These are phyloP conservation scores for Herpotrichia juniperi DNA, from an alignment of 2,329 filamentous ascomycete genomes.

Conservation along the genomic window DNA sequence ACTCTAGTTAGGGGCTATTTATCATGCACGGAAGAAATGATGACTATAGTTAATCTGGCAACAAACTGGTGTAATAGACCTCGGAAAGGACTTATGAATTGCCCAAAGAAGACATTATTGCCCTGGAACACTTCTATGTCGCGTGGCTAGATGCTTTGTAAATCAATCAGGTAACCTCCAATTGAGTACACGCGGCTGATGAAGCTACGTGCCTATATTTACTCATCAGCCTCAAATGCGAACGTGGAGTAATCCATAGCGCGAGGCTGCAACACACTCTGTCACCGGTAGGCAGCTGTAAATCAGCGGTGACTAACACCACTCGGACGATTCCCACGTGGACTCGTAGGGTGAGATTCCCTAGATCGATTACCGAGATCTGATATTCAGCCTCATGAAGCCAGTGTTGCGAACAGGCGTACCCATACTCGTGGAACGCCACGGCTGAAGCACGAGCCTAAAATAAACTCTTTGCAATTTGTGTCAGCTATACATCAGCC, in stretches of 20 bases:
- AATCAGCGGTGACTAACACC: background rate
- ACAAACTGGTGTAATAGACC: too few relatives aligned
- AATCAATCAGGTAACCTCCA: background rate
- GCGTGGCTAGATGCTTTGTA: background rate
- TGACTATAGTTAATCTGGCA: too few relatives aligned
- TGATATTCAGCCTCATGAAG: background rate
- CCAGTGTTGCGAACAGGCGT: background rate
- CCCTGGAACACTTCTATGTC: background rate
- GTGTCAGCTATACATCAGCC: background rate
- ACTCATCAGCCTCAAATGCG: background rate
- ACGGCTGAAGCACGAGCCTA: background rate
- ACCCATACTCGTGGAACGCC: background rate
- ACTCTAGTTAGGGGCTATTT: background rate
- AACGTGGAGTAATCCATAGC: background rate
- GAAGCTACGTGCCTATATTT: background rate
- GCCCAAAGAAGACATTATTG: background rate
- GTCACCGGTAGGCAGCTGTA: background rate
- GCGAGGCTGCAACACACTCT: too few relatives aligned
- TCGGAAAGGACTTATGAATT: background rate
- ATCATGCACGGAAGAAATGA: background rate
- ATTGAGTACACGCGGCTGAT: background rate
- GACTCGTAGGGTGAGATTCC: background rate
- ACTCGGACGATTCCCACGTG: background rate
- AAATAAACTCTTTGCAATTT: background rate
- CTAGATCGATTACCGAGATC: background rate